Conservation (phyloP, 768 basidiomycete genomes). For the Sporobolomyces roseus region DNA sequence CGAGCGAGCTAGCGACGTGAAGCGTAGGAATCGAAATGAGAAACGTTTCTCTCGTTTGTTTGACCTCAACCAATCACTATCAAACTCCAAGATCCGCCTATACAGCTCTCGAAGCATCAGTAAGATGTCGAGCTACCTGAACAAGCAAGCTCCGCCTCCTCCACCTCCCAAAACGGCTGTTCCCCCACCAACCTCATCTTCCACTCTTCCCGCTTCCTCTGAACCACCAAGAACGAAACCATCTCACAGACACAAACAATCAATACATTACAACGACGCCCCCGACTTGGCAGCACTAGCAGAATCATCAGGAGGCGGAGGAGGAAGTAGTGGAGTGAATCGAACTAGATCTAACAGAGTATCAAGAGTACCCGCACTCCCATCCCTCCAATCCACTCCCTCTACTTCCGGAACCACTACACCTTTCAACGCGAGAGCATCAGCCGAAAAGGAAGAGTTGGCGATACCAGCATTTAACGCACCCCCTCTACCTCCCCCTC, state of each 20-base stretch:
- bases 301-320: neutral
- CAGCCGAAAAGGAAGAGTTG: neutral
- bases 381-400: neutral
- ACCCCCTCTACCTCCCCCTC: conserved; percentile 13
- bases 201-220: neutral
- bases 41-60: too few species aligned
- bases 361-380: conserved; percentile 17
- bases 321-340: neutral
- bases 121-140: conserved; percentile 7
- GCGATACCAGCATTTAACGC: conserved; percentile 21
- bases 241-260: neutral
- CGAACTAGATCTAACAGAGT: neutral
- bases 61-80: neutral
- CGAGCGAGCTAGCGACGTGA: too few species aligned
- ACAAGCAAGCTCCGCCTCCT: conserved; percentile 7
- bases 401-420: neutral
- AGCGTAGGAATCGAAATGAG: too few species aligned
- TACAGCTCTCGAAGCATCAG: neutral
- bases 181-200: neutral
- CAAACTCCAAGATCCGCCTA: neutral
- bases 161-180: conserved; percentile 1
- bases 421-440: neutral
- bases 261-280: conserved; percentile 24
- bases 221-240: neutral
- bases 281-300: conserved; percentile 2